These are phyloP conservation scores for Candida mattraensis DNA, from an alignment of 805 yeast genomes.

Conservation along the genomic window DNA sequence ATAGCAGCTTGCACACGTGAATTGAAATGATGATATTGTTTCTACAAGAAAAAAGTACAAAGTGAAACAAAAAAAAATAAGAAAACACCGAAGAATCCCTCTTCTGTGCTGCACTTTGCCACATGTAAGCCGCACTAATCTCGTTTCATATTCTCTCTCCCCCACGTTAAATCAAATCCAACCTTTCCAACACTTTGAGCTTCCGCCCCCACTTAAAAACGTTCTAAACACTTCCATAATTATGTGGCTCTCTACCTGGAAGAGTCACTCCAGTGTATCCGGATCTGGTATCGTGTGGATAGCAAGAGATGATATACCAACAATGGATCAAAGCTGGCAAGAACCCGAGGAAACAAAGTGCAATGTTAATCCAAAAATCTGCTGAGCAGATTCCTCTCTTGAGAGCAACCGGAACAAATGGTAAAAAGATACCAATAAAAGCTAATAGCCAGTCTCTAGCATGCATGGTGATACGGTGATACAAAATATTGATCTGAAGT, in stretches of 20 bases:
- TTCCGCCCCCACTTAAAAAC: constrained; percentile 2
- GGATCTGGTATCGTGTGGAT: constrained; percentile 47
- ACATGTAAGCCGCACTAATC: too few species aligned
- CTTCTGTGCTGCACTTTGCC: too few species aligned
- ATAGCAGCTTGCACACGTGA: too few species aligned
- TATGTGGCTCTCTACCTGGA: constrained; percentile 36
- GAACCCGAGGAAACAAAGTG: constrained; percentile 68
- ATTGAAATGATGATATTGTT: too few species aligned
- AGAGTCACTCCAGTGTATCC: constrained; percentile 34
- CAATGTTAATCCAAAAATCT: constrained; percentile 62
- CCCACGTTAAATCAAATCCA: too few species aligned
- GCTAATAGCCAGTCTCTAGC: constrained; percentile 58
- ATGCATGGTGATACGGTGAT: constrained; percentile 25
- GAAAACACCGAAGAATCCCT: too few species aligned
- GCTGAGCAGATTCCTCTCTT: constrained; percentile 64
- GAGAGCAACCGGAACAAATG: constrained; percentile 69
- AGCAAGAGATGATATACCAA: constrained; percentile 74
- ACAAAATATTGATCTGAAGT: neutral
- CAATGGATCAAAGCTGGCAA: constrained; percentile 78
- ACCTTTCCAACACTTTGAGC: too few species aligned
- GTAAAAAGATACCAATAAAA: constrained; percentile 64
- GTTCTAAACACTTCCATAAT: constrained; percentile 33
- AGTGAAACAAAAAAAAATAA: too few species aligned
- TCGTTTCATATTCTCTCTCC: too few species aligned
- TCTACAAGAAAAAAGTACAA: too few species aligned